Evolutionary conservation across 352 stramenopile species (phyloP), one percentile per base, ranked within the genome.

Genomic region (Phytophthora constricta): DNA sequence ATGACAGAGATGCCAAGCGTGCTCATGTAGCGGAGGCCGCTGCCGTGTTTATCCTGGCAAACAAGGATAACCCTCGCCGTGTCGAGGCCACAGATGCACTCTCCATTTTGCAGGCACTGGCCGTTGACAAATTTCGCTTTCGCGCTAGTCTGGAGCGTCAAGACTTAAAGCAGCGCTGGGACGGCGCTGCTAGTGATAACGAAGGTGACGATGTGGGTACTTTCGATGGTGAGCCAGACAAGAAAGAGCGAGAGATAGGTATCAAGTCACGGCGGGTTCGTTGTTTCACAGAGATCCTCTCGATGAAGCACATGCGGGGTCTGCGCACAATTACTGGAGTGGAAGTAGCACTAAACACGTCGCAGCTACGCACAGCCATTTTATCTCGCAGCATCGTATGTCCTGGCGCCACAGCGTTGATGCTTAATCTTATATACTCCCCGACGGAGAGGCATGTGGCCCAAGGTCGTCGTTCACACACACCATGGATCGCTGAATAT

Each of bases 381-480:
- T 45, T 90, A 3, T 76, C 77, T 1, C 73, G 80, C n/a, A 83
- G 63, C 22, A 70, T 83, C 23, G 46, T 87, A 5, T 90, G 82
- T 42, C 82, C 82, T 2, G 79, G 82, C 0, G 78, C 72, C 5
- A 84, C 73, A 11, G 75, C 79, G 17, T 49, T 88, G 31, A 65
- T 90, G n/a, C 66, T 87, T 5, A 90, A 90, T 49, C 70, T 90
- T 16, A 74, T 90, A 22, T 86, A 78, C 43, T 87, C 77, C 14
- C 68, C 77, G 0, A 70, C 77, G 10, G 79, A 87, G 56, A 57
- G 59, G 2, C 61, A 81, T 7, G 65, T 83, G 0, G 55, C 54
- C 9, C 68, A 77, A 45, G 76, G 62, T 9, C 71, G 84, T 28
- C 43, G 51, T 10, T 81, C 76, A 4, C 74, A 66, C 22, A 71